These are phyloP conservation scores for Solanum medicagineum DNA, from an alignment of 257 asterid genomes.

Conservation along the genomic window DNA sequence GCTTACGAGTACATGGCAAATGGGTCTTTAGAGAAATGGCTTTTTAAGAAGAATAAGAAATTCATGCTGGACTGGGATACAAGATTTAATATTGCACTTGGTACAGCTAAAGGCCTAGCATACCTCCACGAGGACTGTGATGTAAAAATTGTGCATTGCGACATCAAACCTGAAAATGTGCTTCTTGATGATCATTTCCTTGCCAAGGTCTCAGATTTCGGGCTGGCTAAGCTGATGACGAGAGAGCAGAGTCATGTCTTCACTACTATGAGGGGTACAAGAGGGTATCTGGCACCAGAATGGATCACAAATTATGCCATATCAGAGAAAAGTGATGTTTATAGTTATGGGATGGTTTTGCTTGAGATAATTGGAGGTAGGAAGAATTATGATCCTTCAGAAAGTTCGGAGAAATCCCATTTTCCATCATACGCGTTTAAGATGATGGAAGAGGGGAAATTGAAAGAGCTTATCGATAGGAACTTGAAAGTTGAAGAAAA, in stretches of 20 bases:
- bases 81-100: slow-evolving; percentile 59
- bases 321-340: slow-evolving; percentile 91
- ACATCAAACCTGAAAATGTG: slow-evolving; percentile 81
- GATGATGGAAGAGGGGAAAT: slow-evolving; percentile 86
- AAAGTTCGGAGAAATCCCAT: slow-evolving; percentile 60
- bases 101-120: slow-evolving; percentile 82
- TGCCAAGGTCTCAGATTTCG: slow-evolving; percentile 79
- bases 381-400: slow-evolving; percentile 55
- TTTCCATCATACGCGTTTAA: slow-evolving; percentile 74
- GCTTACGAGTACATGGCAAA: slow-evolving; percentile 89
- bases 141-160: slow-evolving; percentile 75
- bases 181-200: slow-evolving; percentile 63
- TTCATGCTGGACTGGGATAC: slow-evolving; percentile 73
- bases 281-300: slow-evolving; percentile 95
- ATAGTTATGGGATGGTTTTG: slow-evolving; percentile 86
- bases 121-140: slow-evolving; percentile 86
- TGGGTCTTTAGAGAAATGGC: slow-evolving; percentile 86
- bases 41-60: slow-evolving; percentile 48
- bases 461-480: slow-evolving; percentile 51
- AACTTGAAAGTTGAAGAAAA: slow-evolving; percentile 37
- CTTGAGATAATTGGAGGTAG: slow-evolving; percentile 88
- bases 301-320: slow-evolving; percentile 95
- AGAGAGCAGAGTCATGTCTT: slow-evolving; percentile 80
- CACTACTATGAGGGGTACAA: slow-evolving; percentile 75
- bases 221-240: slow-evolving; percentile 86